These are phyloP conservation scores for Maudiozyma pseudohumilis DNA, from an alignment of 805 yeast genomes.

Conservation along the genomic window DNA sequence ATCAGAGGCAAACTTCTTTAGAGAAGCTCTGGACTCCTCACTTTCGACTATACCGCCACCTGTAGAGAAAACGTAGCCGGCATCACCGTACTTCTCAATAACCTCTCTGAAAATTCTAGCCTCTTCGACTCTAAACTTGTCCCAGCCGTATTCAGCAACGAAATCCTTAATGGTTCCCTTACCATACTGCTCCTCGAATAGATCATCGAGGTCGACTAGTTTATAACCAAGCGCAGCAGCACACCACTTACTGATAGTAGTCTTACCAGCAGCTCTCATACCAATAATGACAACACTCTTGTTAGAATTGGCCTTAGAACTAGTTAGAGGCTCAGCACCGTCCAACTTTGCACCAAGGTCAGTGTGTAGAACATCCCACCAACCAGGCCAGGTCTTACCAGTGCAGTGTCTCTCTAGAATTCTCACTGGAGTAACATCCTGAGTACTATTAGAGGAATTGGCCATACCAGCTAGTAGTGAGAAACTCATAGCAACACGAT, in stretches of 20 bases:
- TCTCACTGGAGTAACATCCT: constrained; percentile 42
- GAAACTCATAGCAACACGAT: constrained; percentile 96
- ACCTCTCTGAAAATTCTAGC: constrained; percentile 43
- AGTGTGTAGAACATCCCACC: constrained; percentile 92
- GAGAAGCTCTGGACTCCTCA: constrained; percentile 49
- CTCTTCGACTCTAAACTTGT: constrained; percentile 67
- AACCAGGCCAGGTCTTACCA: constrained; percentile 98
- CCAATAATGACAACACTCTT: constrained; percentile 72
- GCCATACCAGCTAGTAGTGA: constrained; percentile 75
- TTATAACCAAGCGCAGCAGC: constrained; percentile 57
- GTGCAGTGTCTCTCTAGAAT: constrained; percentile 86
- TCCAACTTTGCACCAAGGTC: constrained; percentile 53
- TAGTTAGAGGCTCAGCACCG: constrained; percentile 52
- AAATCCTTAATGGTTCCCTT: constrained; percentile 45
- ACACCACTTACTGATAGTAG: constrained; percentile 74
- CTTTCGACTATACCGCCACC: constrained; percentile 96
- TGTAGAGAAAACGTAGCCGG: constrained; percentile 69
- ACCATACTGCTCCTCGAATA: constrained; percentile 45
- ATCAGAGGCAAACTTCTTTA: constrained; percentile 42
- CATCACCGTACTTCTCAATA: constrained; percentile 27
- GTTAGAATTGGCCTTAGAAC: constrained; percentile 6
- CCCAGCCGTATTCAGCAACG: constrained; percentile 72
- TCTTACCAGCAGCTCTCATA: constrained; percentile 97
- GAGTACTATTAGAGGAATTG: constrained; percentile 7
- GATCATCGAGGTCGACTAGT: constrained; percentile 66